These are phyloP conservation scores for Dendrocalamus sinicus DNA, from an alignment of 176 grass and related monocot genomes.

Conservation along the genomic window DNA sequence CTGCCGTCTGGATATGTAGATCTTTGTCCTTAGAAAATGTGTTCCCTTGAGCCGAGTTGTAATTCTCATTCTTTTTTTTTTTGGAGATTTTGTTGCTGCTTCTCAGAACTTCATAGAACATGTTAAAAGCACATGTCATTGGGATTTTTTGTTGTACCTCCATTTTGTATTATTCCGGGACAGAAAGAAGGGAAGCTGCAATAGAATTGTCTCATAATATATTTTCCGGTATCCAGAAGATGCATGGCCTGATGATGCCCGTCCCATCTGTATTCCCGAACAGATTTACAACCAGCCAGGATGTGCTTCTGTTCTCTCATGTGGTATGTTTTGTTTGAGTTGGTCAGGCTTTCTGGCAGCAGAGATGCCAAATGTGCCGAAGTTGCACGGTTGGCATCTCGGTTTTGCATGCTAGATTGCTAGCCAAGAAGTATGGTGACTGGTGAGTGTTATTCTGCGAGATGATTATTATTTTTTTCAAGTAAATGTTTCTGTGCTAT, in stretches of 20 bases:
- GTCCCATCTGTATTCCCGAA: neutral
- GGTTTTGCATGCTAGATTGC: neutral
- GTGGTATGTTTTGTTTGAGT: neutral
- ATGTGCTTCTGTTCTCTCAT: neutral
- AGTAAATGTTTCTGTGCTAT: no score
- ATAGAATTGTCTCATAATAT: constrained; percentile 40
- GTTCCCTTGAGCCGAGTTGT: constrained; percentile 44
- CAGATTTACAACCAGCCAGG: neutral
- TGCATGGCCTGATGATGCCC: neutral
- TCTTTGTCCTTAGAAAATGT: constrained; percentile 52
- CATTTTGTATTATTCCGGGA: constrained; percentile 58
- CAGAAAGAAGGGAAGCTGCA: constrained; percentile 51
- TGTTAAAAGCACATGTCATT: constrained; percentile 51
- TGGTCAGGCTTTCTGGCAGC: neutral
- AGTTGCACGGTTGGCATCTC: neutral
- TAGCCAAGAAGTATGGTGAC: neutral
- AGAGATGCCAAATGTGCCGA: neutral
- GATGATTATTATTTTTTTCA: neutral
- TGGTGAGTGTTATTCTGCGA: neutral
- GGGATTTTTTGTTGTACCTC: constrained; percentile 37
- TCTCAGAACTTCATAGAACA: constrained; percentile 59
- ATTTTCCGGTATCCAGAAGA: neutral
- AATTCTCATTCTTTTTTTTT: constrained; percentile 57
- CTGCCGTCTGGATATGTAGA: constrained; percentile 50
- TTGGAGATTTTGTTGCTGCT: constrained; percentile 65